Evolutionary conservation across 192 early-diverging fungal species (phyloP), one percentile per base, ranked within the genome.

Genomic region (Podila clonocystis): DNA sequence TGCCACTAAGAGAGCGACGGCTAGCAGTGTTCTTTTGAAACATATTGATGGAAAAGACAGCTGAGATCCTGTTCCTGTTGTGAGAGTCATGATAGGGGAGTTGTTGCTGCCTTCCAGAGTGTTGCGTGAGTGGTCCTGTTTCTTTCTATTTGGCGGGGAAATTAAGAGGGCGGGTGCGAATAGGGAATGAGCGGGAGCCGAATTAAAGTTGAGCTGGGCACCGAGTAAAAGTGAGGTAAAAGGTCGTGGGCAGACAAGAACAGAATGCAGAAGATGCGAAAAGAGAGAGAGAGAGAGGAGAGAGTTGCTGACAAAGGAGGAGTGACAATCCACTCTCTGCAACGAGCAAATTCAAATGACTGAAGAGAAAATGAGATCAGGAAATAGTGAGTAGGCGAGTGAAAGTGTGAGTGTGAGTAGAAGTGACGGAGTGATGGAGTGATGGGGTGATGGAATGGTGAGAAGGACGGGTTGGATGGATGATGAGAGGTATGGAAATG

Each of bases 1-100:
- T 13, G 71, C 22, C 11, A 70, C 66, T 17, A 80, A 29, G 13
- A 80, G 8, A 9, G 77, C 26, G 57, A 24, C n/a, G 5, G 67
- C 17, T 61, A 80, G 57, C 55, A 62, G 0, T 28, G 31, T 61
- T 36, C 22, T 33, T 45, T 67, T 57, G 72, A 24, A 4, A 6
- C 20, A n/a, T 55, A 19, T 55, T 55, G 52, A 55, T 24, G 50
- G 50, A 19, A 52, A 19, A 52, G 6, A 19, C 17, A 9, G n/a
- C 50, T 20, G 50, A 52, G 50, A 52, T n/a, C 5, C 17, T 52
- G 52, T 55, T 55, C 24, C 41, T 45, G 41, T 45, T 17, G 41
- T 17, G 15, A 17, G 41, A 45, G 41, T 45, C 41, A 45, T 45
- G 41, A 45, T 15, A 45, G 38, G 0, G 9, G 38, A 41, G 12